Evolutionary conservation across 805 yeast species (phyloP).

Genomic region (Metschnikowia reukaufii): DNA sequence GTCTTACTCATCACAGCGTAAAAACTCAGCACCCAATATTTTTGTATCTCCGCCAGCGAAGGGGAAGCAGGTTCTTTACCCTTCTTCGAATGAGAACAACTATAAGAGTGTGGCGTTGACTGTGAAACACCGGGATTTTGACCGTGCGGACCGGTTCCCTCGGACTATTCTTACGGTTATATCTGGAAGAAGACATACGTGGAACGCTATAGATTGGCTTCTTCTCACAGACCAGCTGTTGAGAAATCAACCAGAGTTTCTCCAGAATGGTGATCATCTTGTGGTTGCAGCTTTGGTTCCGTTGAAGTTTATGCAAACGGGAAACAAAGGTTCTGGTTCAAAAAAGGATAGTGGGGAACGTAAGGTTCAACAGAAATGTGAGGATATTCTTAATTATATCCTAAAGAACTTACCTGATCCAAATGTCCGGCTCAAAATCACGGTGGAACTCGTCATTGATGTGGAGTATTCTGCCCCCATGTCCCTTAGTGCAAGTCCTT

Average conservation of each 20-base stretch:
- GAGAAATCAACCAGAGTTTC: constrained; percentile 20
- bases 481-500: constrained; percentile 1
- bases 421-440: constrained; percentile 33
- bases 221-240: constrained; percentile 19
- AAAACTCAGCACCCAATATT: constrained; percentile 7
- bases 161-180: constrained; percentile 39
- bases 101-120: constrained; percentile 39
- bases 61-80: constrained; percentile 22
- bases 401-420: constrained; percentile 17
- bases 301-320: constrained; percentile 18
- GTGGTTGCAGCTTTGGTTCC: constrained; percentile 39
- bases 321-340: constrained; percentile 10
- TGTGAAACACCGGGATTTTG: constrained; percentile 44
- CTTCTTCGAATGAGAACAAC: constrained; percentile 45
- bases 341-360: constrained; percentile 19
- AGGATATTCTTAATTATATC: constrained; percentile 23
- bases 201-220: constrained; percentile 45
- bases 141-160: constrained; percentile 14
- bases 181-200: constrained; percentile 44
- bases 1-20: constrained; percentile 12
- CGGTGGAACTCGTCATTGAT: constrained; percentile 39
- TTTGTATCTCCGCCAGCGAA: constrained; percentile 5
- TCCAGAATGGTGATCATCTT: constrained; percentile 40
- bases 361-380: constrained; percentile 23
- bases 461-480: constrained; percentile 15